Base-by-base conservation (phyloP, 169 alveolate species). In the Perkinsus olseni region DNA sequence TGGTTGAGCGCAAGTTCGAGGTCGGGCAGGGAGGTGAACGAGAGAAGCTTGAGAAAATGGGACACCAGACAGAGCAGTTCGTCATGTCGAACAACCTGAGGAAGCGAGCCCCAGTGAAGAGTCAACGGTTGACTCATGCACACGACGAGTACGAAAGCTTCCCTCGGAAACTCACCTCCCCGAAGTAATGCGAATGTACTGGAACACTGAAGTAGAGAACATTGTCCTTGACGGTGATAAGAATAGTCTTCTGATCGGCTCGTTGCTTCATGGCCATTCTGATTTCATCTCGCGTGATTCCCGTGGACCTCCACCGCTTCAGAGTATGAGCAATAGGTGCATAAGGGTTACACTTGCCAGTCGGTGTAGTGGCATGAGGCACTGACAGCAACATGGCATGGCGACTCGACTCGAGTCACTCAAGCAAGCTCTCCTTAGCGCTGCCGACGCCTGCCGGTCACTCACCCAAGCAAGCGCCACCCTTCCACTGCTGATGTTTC, bases 1-100 rank as follows among this genome's bases (percentile, higher is more conserved):
- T 91, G 92, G 37, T 91, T 91, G 31, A 91, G 74, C 36, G 48
- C 92, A 39, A 91, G 11, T n/a, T 91, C 92, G 50, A 91, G 39
- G 74, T 45, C 62, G 62, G 62, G 62, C 6, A 45, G 62, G 6
- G 62, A 45, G 62, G 62, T 45, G 24, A 6, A 17, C 62, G 62
- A 45, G 6, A 45, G 17, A 6, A 45, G 62, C 17, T 45, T 45
- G 62, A 45, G 62, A 17, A 45, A 45, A 17, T 45, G 62, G 6
- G 62, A 45, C 24, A 45, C 62, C 6, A 45, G 62, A 17, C 62
- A 45, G 6, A 45, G 62, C 62, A 45, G 17, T 17, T 45, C 62
- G 24, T 45, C 62, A 45, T 45, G 62, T 17, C 6, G 24, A 17
- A 17, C 17, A 45, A 45, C 62, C 62, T 45, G 62, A 17, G 62